phyloP scores from a whole-genome alignment of 192 early-diverging fungal species.

The Coemansia sp. region DNA sequence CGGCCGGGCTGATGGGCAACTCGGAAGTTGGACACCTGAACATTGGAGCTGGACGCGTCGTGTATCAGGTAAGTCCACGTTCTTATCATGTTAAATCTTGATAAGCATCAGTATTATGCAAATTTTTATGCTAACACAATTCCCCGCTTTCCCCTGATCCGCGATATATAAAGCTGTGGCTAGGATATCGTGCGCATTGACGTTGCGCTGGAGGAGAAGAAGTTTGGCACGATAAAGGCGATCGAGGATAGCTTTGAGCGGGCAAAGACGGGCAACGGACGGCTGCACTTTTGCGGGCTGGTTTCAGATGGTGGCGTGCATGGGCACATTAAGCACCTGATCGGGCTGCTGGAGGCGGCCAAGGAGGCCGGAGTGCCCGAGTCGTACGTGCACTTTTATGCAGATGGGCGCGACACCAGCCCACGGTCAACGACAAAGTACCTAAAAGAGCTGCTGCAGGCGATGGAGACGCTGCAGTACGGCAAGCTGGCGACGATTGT shows the following conservation, averaged over 20 bases:
- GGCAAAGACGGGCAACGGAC: conserved; percentile 74
- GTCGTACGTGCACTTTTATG: conserved; percentile 93
- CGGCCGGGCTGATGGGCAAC: conserved; percentile 99
- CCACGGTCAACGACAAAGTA: conserved; percentile 85
- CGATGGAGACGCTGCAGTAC: conserved; percentile 60
- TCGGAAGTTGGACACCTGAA: conserved; percentile 99
- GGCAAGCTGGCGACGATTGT: conserved; percentile 89
- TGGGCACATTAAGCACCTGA: conserved; percentile 89
- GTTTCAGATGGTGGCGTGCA: conserved; percentile 99
- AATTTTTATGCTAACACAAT: not conserved
- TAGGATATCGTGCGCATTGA: conserved; percentile 98
- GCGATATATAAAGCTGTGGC: not conserved
- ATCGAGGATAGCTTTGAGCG: conserved; percentile 80
- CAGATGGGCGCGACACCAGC: conserved; percentile 95
- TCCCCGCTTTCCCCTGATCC: not conserved
- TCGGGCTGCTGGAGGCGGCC: conserved; percentile 77
- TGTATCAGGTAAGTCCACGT: conserved; percentile 71
- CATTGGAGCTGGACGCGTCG: conserved; percentile 98
- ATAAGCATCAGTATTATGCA: conserved; percentile 4
- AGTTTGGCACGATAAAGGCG: conserved; percentile 68
- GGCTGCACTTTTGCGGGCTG: conserved; percentile 91
- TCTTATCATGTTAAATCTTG: conserved; percentile 5
- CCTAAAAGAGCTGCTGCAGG: conserved; percentile 64
- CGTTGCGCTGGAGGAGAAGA: conserved; percentile 81
- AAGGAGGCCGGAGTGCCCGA: conserved; percentile 81